These are phyloP conservation scores for Skeletonema marinoi DNA, from an alignment of 108 stramenopile species.

Conservation along the genomic window DNA sequence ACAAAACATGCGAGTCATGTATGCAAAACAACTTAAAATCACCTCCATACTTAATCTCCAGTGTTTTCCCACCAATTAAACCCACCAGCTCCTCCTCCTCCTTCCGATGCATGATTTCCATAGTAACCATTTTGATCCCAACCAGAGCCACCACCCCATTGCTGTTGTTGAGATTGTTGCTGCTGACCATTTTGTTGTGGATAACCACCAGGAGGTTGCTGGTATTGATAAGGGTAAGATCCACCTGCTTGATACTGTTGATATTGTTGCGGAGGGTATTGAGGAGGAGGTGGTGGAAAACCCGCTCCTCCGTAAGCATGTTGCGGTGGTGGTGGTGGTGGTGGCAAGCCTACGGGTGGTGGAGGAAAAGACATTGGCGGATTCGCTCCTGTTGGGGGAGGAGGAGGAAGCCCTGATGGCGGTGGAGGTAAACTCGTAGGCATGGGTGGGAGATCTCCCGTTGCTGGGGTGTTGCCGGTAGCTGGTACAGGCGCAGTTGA, in stretches of 20 bases:
- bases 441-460: constrained; percentile 4
- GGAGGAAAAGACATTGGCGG: constrained; percentile 15
- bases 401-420: constrained; percentile 11
- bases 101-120: constrained; percentile 49
- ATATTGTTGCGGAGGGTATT: constrained; percentile 36
- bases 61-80: constrained; percentile 89
- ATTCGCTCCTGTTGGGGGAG: constrained; percentile 12
- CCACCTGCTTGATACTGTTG: constrained; percentile 21
- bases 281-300: constrained; percentile 23
- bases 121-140: constrained; percentile 78
- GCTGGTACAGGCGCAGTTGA: constrained; percentile 2
- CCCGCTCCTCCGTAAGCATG: constrained; percentile 7
- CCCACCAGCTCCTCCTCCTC: constrained; percentile 72
- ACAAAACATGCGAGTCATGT: background rate
- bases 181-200: constrained; percentile 34
- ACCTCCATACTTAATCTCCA: background rate
- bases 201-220: constrained; percentile 16
- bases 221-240: constrained; percentile 15
- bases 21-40: constrained; percentile 7
- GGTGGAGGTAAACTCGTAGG: constrained; percentile 12
- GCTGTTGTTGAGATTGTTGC: constrained; percentile 60
- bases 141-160: constrained; percentile 48
- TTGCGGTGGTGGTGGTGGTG: constrained; percentile 37
- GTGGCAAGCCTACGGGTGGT: constrained; percentile 25
- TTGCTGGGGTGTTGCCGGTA: background rate